phyloP scores from a whole-genome alignment of 441 rosid species.

The Lepidium campestre region DNA sequence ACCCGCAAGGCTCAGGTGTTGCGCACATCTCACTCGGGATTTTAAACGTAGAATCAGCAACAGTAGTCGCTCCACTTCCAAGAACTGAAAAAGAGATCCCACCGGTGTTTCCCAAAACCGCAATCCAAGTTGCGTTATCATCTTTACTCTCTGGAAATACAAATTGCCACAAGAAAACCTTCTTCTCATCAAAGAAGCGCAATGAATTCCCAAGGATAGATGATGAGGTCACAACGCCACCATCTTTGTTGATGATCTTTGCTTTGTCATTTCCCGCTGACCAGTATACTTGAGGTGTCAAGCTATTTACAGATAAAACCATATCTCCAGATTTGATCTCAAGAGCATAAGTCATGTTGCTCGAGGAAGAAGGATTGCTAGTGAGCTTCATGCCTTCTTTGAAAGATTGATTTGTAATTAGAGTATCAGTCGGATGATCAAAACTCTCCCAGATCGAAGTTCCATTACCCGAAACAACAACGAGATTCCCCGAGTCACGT shows the following conservation, averaged over 20 bases:
- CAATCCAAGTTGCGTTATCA: conserved; percentile 64
- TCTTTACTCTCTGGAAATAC: conserved; percentile 27
- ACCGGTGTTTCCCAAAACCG: conserved; percentile 59
- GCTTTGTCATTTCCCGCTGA: conserved; percentile 45
- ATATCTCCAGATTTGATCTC: conserved; percentile 70
- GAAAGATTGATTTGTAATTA: conserved; percentile 61
- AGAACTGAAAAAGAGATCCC: conserved; percentile 53
- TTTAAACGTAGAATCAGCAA: conserved; percentile 29
- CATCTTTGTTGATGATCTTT: conserved; percentile 41
- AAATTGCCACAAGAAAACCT: conserved; percentile 51
- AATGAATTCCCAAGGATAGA: conserved; percentile 61
- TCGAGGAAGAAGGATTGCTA: conserved; percentile 37
- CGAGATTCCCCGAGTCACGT: conserved; percentile 79
- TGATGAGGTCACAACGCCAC: conserved; percentile 39
- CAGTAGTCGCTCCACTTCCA: conserved; percentile 25
- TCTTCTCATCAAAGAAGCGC: conserved; percentile 58
- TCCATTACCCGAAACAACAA: conserved; percentile 41
- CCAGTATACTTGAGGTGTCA: conserved; percentile 80
- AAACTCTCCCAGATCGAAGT: conserved; percentile 77
- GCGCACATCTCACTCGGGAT: conserved; percentile 62
- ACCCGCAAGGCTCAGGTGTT: conserved; percentile 67
- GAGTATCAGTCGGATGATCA: conserved; percentile 71
- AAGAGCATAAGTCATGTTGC: conserved; percentile 58
- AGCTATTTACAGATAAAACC: conserved; percentile 58
- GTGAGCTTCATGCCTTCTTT: conserved; percentile 67